Conservation (phyloP, 208 protist species). For the Trypanosoma theileri region DNA sequence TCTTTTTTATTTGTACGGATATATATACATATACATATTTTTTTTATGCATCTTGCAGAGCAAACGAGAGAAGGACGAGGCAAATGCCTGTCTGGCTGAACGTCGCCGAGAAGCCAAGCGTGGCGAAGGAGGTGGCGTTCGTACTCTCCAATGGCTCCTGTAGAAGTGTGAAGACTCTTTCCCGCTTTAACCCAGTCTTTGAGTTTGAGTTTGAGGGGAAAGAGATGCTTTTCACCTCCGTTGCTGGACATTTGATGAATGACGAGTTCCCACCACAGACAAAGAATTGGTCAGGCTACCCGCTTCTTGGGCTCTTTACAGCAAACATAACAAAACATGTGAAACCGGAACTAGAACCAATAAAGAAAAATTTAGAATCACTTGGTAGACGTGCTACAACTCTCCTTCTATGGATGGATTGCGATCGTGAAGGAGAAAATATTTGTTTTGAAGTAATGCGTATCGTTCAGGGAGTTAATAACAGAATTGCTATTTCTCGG, state of each 20-base stretch:
- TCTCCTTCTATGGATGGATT: slow-evolving; percentile 96
- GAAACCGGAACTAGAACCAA: slow-evolving; percentile 55
- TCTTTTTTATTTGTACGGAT: slow-evolving; percentile 2
- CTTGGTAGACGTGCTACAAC: slow-evolving; percentile 61
- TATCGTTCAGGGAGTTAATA: slow-evolving; percentile 52
- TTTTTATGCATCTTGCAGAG: background rate
- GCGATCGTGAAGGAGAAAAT: slow-evolving; percentile 97
- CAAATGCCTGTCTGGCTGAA: slow-evolving; percentile 89
- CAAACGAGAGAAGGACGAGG: background rate
- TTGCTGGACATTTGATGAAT: slow-evolving; percentile 96
- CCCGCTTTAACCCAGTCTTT: slow-evolving; percentile 84
- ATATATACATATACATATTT: background rate
- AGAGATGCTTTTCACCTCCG: slow-evolving; percentile 95
- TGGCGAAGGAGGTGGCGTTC: slow-evolving; percentile 86
- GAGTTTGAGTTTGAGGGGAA: slow-evolving; percentile 73
- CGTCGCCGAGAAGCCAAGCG: slow-evolving; percentile 95
- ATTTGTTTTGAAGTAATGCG: slow-evolving; percentile 97
- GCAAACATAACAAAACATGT: slow-evolving; percentile 81
- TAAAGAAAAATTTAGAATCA: slow-evolving; percentile 79
- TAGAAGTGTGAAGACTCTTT: slow-evolving; percentile 45
- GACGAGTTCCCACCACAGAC: slow-evolving; percentile 84
- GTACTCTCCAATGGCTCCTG: slow-evolving; percentile 68
- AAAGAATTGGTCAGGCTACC: slow-evolving; percentile 84
- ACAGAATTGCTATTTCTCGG: slow-evolving; percentile 57
- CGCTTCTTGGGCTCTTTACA: slow-evolving; percentile 91